phyloP scores from a whole-genome alignment of 129 eudicot species.

The Saussurea involucrata region DNA sequence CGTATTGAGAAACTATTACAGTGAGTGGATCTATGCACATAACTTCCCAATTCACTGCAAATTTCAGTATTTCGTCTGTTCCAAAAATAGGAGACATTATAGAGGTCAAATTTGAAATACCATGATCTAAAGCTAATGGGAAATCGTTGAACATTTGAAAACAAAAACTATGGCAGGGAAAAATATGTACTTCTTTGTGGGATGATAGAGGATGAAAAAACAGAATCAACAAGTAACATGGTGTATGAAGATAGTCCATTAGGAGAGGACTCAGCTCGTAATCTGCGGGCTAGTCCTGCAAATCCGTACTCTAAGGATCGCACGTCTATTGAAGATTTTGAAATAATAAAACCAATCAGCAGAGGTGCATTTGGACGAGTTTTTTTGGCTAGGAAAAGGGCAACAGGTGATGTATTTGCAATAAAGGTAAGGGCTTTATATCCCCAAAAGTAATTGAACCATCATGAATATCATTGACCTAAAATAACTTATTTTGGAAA shows the following conservation, averaged over 20 bases:
- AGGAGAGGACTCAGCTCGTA: slow-evolving; percentile 66
- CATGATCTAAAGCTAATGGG: background rate
- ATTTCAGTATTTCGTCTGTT: background rate
- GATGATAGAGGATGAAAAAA: slow-evolving; percentile 84
- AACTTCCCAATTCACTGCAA: background rate
- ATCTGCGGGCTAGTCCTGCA: slow-evolving; percentile 83
- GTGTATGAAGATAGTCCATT: slow-evolving; percentile 64
- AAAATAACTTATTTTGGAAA: slow-evolving; percentile 17
- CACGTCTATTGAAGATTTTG: slow-evolving; percentile 97
- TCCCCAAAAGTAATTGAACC: slow-evolving; percentile 2
- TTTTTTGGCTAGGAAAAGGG: slow-evolving; percentile 86
- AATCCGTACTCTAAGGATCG: slow-evolving; percentile 73
- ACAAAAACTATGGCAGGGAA: slow-evolving; percentile 46
- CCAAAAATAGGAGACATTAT: background rate
- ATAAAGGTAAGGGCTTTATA: slow-evolving; percentile 63
- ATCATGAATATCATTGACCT: background rate
- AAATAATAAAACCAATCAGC: slow-evolving; percentile 96
- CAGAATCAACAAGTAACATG: slow-evolving; percentile 32
- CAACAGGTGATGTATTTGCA: slow-evolving; percentile 98
- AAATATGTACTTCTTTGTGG: slow-evolving; percentile 84
- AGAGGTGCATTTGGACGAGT: slow-evolving; percentile 99
- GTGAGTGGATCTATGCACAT: slow-evolving; percentile 45
- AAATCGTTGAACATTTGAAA: background rate
- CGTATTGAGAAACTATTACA: slow-evolving; percentile 95
- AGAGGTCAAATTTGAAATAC: background rate